phyloP scores from a whole-genome alignment of 2,329 filamentous ascomycete species.

The Apiospora phragmitis region DNA sequence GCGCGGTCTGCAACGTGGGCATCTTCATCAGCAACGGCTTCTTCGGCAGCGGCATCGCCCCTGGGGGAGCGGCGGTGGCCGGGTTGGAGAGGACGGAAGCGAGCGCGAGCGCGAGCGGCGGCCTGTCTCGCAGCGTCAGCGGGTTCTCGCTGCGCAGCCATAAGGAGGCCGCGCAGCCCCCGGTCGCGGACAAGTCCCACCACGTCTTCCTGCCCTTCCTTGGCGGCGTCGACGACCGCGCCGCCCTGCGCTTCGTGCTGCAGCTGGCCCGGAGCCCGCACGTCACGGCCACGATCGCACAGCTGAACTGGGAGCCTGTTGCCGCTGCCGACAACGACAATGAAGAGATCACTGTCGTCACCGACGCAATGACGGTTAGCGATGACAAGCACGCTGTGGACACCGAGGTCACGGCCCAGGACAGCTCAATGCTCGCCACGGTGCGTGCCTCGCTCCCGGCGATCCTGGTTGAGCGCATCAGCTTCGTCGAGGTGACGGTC shows the following conservation, averaged over 20 bases:
- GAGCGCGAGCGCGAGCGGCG: too few relatives aligned
- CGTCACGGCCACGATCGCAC: conserved; percentile 75
- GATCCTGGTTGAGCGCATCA: conserved; percentile 35
- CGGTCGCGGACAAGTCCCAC: conserved; percentile 71
- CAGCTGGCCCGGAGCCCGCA: conserved; percentile 80
- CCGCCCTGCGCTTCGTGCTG: conserved; percentile 77
- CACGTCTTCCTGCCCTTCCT: conserved; percentile 74
- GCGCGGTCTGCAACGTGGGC: conserved; percentile 67
- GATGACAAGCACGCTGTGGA: conserved; percentile 26
- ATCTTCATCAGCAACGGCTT: conserved; percentile 73
- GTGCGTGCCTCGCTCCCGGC: conserved; percentile 34
- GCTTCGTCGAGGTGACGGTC: conserved; percentile 52
- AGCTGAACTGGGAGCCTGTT: conserved; percentile 42
- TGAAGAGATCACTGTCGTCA: conserved; percentile 26
- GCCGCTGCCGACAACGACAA: conserved; percentile 15
- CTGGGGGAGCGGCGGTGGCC: conserved; percentile 22
- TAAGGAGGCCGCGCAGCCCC: conserved; percentile 56
- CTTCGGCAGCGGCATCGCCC: conserved; percentile 35
- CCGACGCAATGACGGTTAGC: conserved; percentile 17
- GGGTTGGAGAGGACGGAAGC: conserved; percentile 18
- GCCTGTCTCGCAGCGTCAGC: conserved; percentile 51
- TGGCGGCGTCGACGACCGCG: conserved; percentile 78
- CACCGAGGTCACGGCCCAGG: conserved; percentile 34
- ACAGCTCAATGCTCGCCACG: conserved; percentile 35
- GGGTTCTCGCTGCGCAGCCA: conserved; percentile 60